Percentiles rank a stretch among this genome's conserved stretches.
Conservation (phyloP, 805 yeast genomes). For the Diddensiella transvaalensis region DNA sequence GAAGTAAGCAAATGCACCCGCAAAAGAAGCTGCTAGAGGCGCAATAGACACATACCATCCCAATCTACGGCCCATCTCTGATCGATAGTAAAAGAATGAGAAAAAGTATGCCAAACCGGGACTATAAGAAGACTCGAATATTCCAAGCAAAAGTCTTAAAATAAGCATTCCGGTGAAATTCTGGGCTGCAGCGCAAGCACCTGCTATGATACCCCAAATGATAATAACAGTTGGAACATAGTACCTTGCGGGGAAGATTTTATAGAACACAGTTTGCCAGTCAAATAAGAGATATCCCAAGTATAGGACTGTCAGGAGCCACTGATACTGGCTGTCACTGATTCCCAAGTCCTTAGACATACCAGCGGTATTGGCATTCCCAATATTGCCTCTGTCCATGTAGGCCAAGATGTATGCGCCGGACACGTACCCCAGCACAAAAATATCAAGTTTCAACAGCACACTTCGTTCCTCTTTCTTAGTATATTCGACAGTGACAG, state of each 20-base stretch:
- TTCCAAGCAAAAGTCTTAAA: slow-evolving; percentile 39
- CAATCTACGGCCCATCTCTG: slow-evolving; percentile 27
- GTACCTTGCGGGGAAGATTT: slow-evolving; percentile 42
- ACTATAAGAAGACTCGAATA: slow-evolving; percentile 30
- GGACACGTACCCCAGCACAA: slow-evolving; percentile 7
- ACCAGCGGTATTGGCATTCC: slow-evolving; percentile 52
- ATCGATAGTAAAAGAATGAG: slow-evolving; percentile 29
- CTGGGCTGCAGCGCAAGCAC: slow-evolving; percentile 46
- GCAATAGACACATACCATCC: slow-evolving; percentile 29
- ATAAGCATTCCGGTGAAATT: slow-evolving; percentile 42
- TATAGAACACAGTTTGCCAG: slow-evolving; percentile 39
- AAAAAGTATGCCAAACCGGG: slow-evolving; percentile 31
- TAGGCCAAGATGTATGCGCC: slow-evolving; percentile 42
- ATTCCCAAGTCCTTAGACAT: slow-evolving; percentile 42
- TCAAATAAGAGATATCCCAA: slow-evolving; percentile 47
- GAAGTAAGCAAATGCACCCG: slow-evolving; percentile 49
- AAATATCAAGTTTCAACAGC: slow-evolving; percentile 4
- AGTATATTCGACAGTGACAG: slow-evolving; percentile 8
- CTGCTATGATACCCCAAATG: slow-evolving; percentile 46
- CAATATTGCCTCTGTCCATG: slow-evolving; percentile 50
- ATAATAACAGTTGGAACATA: slow-evolving; percentile 47
- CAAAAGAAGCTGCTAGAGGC: slow-evolving; percentile 49
- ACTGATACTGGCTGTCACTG: slow-evolving; percentile 41
- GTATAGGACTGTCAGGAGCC: slow-evolving; percentile 44
- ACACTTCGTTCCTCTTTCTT: slow-evolving; percentile 3